Percentiles rank a stretch among this genome's conserved stretches.
phyloP scores from a whole-genome alignment of 2,329 filamentous ascomycete genomes.

The Nothophaeocryptopus gaeumannii region DNA sequence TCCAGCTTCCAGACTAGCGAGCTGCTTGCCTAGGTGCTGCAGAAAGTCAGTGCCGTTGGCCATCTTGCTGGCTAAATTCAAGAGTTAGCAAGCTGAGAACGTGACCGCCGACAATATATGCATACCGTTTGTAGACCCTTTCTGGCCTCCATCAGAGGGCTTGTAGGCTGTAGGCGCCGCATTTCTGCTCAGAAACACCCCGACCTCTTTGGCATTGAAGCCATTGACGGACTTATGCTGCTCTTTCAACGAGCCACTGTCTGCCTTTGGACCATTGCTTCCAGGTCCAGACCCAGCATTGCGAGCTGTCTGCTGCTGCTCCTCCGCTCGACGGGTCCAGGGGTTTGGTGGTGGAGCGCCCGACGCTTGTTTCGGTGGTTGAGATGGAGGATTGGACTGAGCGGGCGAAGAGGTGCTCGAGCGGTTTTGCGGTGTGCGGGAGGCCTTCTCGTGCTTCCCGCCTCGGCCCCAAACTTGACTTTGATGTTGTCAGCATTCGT shows the following conservation, averaged over 20 bases:
- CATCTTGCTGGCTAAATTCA: slow-evolving; percentile 23
- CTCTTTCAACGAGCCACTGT: slow-evolving; percentile 7
- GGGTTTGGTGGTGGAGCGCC: slow-evolving; percentile 19
- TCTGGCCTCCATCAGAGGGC: slow-evolving; percentile 1
- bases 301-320: slow-evolving; percentile 8
- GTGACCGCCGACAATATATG: too few relatives aligned
- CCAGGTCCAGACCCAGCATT: slow-evolving; percentile 5
- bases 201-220: slow-evolving; percentile 46
- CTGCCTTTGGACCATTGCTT: slow-evolving; percentile 17
- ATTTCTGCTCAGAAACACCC: slow-evolving; percentile 43
- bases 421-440: slow-evolving; percentile 32
- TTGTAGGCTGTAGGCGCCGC: slow-evolving; percentile 29
- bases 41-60: slow-evolving; percentile 44
- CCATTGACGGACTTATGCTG: slow-evolving; percentile 32
- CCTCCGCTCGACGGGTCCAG: slow-evolving; percentile 23
- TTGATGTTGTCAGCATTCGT: too few relatives aligned
- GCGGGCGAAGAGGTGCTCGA: slow-evolving; percentile 29
- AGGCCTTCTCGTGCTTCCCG: slow-evolving; percentile 10
- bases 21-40: slow-evolving; percentile 45
- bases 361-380: slow-evolving; percentile 19
- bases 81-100: slow-evolving; percentile 10
- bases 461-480: slow-evolving; percentile 12
- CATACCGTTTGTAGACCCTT: too few relatives aligned
- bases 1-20: slow-evolving; percentile 37
- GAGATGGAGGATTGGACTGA: slow-evolving; percentile 16